A percentile compares a stretch with the other conserved stretches of the same genome.
phyloP scores from a whole-genome alignment of 495 filamentous ascomycete genomes.

The Aspergillus heteromorphus region DNA sequence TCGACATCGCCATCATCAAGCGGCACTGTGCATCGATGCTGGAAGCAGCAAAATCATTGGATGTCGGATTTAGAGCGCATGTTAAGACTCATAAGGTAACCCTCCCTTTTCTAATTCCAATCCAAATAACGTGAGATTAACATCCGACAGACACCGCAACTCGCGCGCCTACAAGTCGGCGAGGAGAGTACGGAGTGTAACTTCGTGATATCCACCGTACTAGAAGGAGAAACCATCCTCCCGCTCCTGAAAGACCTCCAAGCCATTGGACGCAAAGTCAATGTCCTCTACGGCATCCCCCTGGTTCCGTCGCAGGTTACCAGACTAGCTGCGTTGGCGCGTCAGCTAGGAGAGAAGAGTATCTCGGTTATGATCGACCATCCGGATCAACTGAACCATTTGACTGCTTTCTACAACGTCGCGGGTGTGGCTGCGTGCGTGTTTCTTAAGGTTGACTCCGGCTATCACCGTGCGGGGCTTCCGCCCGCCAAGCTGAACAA shows the following conservation, averaged over 20 bases:
- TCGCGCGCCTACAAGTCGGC: conserved; percentile 71
- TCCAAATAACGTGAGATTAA: neutral
- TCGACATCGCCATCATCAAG: conserved; percentile 63
- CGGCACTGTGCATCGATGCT: conserved; percentile 74
- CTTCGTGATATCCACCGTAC: conserved; percentile 71
- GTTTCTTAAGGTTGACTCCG: conserved; percentile 77
- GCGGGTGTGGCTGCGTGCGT: conserved; percentile 44
- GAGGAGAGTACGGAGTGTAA: conserved; percentile 45
- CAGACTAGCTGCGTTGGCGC: conserved; percentile 51
- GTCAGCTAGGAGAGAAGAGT: conserved; percentile 43
- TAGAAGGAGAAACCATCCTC: conserved; percentile 66
- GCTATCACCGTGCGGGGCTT: conserved; percentile 71
- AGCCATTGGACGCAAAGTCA: conserved; percentile 44
- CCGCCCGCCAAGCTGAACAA: conserved; percentile 46
- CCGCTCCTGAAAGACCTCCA: conserved; percentile 58
- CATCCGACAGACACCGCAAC: conserved; percentile 56
- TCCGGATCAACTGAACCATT: conserved; percentile 48
- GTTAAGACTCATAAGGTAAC: conserved; percentile 82
- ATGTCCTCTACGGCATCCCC: conserved; percentile 75
- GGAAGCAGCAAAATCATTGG: conserved; percentile 50
- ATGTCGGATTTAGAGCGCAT: conserved; percentile 70
- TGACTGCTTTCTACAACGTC: conserved; percentile 32
- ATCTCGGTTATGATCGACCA: conserved; percentile 73
- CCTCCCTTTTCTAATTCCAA: neutral
- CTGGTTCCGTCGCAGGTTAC: conserved; percentile 55